Evolutionary conservation across 495 filamentous ascomycete genomes (phyloP).

Genomic region (Penicillium herquei): DNA sequence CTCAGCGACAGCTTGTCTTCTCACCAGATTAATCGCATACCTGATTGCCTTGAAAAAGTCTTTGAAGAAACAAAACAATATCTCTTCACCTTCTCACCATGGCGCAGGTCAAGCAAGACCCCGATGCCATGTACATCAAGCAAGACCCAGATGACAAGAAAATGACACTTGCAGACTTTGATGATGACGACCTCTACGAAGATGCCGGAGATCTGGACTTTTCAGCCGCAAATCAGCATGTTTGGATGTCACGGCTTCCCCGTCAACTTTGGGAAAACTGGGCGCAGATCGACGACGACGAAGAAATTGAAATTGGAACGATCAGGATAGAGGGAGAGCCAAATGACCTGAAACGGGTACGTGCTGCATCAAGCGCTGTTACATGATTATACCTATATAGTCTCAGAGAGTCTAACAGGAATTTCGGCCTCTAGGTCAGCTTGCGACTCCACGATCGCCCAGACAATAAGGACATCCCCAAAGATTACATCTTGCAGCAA

Average conservation of each 20-base stretch:
- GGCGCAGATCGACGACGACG: constrained; percentile 57
- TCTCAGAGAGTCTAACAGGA: background rate
- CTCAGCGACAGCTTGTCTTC: background rate
- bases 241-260: constrained; percentile 77
- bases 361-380: background rate
- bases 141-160: constrained; percentile 62
- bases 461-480: constrained; percentile 66
- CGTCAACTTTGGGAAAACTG: constrained; percentile 72
- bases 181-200: constrained; percentile 79
- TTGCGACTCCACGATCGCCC: constrained; percentile 53
- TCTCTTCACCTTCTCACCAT: constrained; percentile 5
- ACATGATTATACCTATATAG: background rate
- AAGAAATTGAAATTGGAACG: constrained; percentile 70
- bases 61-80: background rate
- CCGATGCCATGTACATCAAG: constrained; percentile 55
- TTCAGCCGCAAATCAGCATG: constrained; percentile 49
- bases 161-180: constrained; percentile 55
- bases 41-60: background rate
- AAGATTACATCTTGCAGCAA: constrained; percentile 77
- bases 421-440: constrained; percentile 35
- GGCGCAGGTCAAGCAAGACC: constrained; percentile 43
- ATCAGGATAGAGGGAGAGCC: constrained; percentile 61
- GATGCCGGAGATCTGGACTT: constrained; percentile 87
- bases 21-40: background rate
- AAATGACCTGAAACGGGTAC: constrained; percentile 53